These are phyloP conservation scores for Zygotorulaspora chibaensis DNA, from an alignment of 805 yeast genomes.

Conservation along the genomic window DNA sequence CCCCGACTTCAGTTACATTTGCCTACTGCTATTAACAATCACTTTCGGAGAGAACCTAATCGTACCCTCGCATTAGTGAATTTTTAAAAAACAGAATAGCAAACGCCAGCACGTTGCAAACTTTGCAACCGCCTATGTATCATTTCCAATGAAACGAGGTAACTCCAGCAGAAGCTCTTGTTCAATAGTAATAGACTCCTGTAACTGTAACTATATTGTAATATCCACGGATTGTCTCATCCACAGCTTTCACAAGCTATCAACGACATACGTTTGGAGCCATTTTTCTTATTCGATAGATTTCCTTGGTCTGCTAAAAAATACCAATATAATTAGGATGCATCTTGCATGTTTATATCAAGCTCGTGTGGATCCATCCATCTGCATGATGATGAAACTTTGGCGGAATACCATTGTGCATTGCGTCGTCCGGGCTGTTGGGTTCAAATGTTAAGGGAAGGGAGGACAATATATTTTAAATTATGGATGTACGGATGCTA, in stretches of 20 bases:
- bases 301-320: constrained; percentile 2
- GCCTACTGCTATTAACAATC: constrained; percentile 42
- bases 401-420: too few species aligned
- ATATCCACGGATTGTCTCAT: background rate
- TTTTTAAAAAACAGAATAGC: constrained; percentile 27
- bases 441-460: too few species aligned
- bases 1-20: constrained; percentile 17
- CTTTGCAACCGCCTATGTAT: too few species aligned
- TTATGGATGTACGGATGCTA: constrained; percentile 8
- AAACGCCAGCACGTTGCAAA: constrained; percentile 6
- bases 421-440: too few species aligned
- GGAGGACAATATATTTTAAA: too few species aligned
- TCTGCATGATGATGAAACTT: too few species aligned
- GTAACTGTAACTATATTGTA: constrained; percentile 6
- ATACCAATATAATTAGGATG: too few species aligned
- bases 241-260: background rate
- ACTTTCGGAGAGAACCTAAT: constrained; percentile 15
- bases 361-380: too few species aligned
- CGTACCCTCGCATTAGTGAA: constrained; percentile 14
- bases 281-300: constrained; percentile 44
- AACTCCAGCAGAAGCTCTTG: constrained; percentile 11
- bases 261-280: constrained; percentile 84
- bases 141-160: background rate
- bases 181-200: constrained; percentile 14
- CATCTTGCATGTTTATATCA: background rate